phyloP scores from a whole-genome alignment of 2,329 filamentous ascomycete genomes.

The Diaporthe sp. region DNA sequence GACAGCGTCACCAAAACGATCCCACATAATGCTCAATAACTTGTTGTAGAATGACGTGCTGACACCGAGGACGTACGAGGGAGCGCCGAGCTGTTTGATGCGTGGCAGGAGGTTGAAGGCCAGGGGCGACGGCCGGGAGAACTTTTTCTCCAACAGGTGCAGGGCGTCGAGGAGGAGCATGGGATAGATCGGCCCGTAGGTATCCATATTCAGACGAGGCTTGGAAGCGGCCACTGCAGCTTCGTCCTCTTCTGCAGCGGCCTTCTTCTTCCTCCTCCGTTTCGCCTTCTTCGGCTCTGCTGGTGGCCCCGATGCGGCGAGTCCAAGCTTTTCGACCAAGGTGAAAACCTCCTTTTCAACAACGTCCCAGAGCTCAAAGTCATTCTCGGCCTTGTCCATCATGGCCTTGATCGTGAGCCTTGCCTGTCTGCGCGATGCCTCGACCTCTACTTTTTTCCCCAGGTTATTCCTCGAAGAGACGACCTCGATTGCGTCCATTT shows the following conservation, averaged over 20 bases:
- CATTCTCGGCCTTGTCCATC: conserved; percentile 68
- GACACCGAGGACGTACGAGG: conserved; percentile 79
- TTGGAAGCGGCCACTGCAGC: conserved; percentile 33
- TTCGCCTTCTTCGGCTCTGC: conserved; percentile 18
- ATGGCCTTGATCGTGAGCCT: conserved; percentile 63
- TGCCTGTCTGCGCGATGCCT: conserved; percentile 59
- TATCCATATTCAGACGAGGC: conserved; percentile 59
- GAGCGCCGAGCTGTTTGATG: conserved; percentile 75
- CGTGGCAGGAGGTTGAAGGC: conserved; percentile 73
- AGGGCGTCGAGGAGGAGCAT: conserved; percentile 70
- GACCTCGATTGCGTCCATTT: conserved; percentile 46
- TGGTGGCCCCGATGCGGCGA: conserved; percentile 49
- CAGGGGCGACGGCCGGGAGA: conserved; percentile 69
- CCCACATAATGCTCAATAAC: conserved; percentile 73
- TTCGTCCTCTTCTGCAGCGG: conserved; percentile 37
- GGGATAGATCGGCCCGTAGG: conserved; percentile 75
- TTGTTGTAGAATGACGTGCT: conserved; percentile 78
- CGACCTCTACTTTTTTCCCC: conserved; percentile 52
- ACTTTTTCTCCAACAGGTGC: conserved; percentile 67
- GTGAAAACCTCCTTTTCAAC: conserved; percentile 77
- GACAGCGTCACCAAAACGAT: conserved; percentile 68
- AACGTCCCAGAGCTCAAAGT: conserved; percentile 75
- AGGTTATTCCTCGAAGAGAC: conserved; percentile 37
- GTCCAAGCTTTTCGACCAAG: conserved; percentile 67
- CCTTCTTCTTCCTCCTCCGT: conserved; percentile 35